Evolutionary conservation across 106 monocot species (phyloP), one percentile per base, ranked within the genome.

Genomic region (Dendrobium catenatum): DNA sequence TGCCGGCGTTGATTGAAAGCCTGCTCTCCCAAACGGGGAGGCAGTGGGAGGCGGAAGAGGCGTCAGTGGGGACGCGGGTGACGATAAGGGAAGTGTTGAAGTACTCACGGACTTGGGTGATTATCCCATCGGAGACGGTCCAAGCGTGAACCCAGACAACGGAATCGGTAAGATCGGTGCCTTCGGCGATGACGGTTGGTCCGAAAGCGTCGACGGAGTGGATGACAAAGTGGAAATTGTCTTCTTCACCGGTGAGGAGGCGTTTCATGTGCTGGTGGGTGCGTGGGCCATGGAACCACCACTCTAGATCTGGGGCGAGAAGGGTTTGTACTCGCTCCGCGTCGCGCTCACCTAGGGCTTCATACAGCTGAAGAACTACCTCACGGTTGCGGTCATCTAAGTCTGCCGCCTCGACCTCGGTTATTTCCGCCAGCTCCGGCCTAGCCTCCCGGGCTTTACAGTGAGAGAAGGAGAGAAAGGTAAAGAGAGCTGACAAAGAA

Each of bases 71-170:
- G 6, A 74, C 42, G n/a, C 82, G 58, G 24, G 91, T 92, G 31
- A 94, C 92, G 22, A 87, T 90, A 55, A 95, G 82, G 59, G 86
- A 86, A 22, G 92, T 93, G 81, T 95, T 90, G 82, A 91, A 93
- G 82, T 95, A 95, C 88, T 95, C 95, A 76, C 95, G 85, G 29
- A 87, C 78, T 55, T 84, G 84, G 46, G 78, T 87, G 42, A 87
- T 87, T 46, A 87, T 31, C 83, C 88, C 85, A 75, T 88, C 80
- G 31, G 83, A 15, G 18, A 88, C 83, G 72, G 86, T 88, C 88
- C 86, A 88, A 31, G 86, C 85, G 86, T 88, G 85, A 18, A 88
- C 78, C 88, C 88, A 88, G 55, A 81, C 78, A 26, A 80, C 27
- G 27, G 77, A 66, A 42, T 66, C 29, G 19, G 74, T 17, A 0